Evolutionary conservation across 2,329 filamentous ascomycete species (phyloP), one percentile per base, ranked within the genome.

Genomic region (Apiospora pterosperma): DNA sequence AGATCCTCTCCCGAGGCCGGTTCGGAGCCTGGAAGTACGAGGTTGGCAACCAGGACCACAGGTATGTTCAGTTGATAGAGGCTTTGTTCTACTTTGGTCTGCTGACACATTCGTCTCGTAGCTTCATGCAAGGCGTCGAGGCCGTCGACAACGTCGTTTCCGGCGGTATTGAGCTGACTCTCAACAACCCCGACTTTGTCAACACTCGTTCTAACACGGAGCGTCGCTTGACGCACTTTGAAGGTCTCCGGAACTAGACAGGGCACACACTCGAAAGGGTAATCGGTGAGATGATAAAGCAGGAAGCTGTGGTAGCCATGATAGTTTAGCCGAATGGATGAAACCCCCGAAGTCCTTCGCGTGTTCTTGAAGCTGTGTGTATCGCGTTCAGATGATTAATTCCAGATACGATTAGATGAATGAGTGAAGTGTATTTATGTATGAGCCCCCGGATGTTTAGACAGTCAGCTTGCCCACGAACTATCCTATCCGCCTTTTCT

Each of bases 11-110:
- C 55, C 93, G 96, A 79, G 96, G 96, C 72, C 93, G 96, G 68
- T 99, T 99, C 80, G 96, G 96, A 73, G 94, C 91, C 84, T 99
- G 96, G 96, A 88, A 93, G 76, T 99, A 99, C 83, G 96, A 99
- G 82, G 80, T 88, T 69, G 93, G 93, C 75, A 97, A 97, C 86
- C 93, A 97, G 85, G 94, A 97, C 80, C 94, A 97, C 85, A 95
- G 91, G 34, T 65, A 38, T 34, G 39, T 34, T 2, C 11, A 28
- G n/a, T n/a, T 10, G 5, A 14, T 16, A 6, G 0, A 14, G 55
- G 21, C 34, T 36, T 11, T 36, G 14, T 6, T 31, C 14, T 36
- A 2, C 23, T 14, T 60, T 1, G n/a, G 23, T n/a, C n/a, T n/a
- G n/a, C n/a, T n/a, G 7, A 23, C 44, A n/a, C n/a, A 14, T 19